phyloP scores from a whole-genome alignment of 2,329 filamentous ascomycete species.

The Colletotrichum somersetense region DNA sequence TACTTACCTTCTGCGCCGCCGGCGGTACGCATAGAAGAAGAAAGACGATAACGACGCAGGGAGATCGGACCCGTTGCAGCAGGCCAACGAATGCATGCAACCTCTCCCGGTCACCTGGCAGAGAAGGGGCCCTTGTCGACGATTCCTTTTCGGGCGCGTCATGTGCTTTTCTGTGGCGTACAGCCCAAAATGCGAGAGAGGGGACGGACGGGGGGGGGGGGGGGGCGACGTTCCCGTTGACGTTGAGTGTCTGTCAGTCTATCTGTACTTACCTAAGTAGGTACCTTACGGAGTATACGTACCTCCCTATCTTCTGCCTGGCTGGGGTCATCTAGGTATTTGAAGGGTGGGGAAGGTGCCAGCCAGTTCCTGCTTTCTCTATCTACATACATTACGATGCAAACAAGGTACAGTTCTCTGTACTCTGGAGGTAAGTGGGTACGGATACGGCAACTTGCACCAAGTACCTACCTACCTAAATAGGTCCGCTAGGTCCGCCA shows the following conservation, averaged over 20 bases:
- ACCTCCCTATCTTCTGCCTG: conserved; percentile 22
- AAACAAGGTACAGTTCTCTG: too few relatives aligned
- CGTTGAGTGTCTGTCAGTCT: not conserved
- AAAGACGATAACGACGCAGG: conserved; percentile 3
- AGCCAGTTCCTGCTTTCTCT: not conserved
- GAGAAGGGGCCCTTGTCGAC: not conserved
- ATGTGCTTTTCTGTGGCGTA: conserved; percentile 9
- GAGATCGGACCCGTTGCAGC: conserved; percentile 5
- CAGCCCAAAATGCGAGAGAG: not conserved
- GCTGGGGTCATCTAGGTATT: conserved; percentile 17
- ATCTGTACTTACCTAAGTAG: too few relatives aligned
- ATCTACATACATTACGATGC: too few relatives aligned
- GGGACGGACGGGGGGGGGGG: too few relatives aligned
- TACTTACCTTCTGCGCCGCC: too few relatives aligned
- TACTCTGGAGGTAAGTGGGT: too few relatives aligned
- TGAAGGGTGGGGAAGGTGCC: conserved; percentile 14
- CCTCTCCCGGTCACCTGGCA: conserved; percentile 10
- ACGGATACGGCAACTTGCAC: too few relatives aligned
- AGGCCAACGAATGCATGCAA: not conserved
- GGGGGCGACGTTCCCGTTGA: too few relatives aligned
- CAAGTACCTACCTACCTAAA: too few relatives aligned
- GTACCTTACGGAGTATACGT: not conserved
- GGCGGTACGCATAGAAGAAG: not conserved
- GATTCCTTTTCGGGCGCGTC: conserved; percentile 23
- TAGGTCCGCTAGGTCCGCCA: too few relatives aligned